Base-by-base conservation (phyloP, 495 filamentous ascomycete genomes). In the Lasiosphaeris hirsuta region DNA sequence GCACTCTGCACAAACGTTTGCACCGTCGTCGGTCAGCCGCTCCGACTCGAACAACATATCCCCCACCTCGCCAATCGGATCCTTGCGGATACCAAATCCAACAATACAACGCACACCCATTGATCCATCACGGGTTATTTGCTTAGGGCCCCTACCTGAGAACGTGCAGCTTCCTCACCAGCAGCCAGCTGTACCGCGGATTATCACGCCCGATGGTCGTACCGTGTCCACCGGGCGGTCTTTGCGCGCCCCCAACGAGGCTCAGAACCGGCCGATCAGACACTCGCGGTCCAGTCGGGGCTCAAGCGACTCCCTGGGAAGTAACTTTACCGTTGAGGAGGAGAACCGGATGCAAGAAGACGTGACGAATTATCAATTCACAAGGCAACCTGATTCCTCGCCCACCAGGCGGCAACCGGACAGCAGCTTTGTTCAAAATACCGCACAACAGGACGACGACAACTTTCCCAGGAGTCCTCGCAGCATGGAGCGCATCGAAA, bases 261-360 rank as follows among this genome's bases (percentile, higher is more conserved):
- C 15, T 40, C 37, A 11, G 6, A 40, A 17, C n/a, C 57, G 53
- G 43, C 67, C 35, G 62, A 46, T 47, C 0, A 45, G 61, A 9
- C 65, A 56, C 35, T 60, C 62, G 9, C 59, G 60, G 10, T 57
- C 56, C 4, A 38, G 44, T 1, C 63, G 70, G 23, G 67, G 69
- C 3, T 74, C 73, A n/a, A 75, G 62, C 33, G 72, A 75, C 34
- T 78, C 78, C 3, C 55, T 81, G 9, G 78, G 80, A 18, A 79
- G 76, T 47, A 78, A 81, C 54, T 82, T 72, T 51, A 82, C 80
- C 0, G 67, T 76, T 14, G 74, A 78, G 39, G 75, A 82, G 42
- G 74, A 76, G 57, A 46, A 48, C n/a, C 58, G 55, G 3, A 19
- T 65, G 10, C 56, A 44, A 35, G 65, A 63, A 30, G 60, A 60